Percentiles rank a stretch among this genome's conserved stretches.
Conservation (phyloP, 805 yeast genomes). For the Cyberlindnera maritima region DNA sequence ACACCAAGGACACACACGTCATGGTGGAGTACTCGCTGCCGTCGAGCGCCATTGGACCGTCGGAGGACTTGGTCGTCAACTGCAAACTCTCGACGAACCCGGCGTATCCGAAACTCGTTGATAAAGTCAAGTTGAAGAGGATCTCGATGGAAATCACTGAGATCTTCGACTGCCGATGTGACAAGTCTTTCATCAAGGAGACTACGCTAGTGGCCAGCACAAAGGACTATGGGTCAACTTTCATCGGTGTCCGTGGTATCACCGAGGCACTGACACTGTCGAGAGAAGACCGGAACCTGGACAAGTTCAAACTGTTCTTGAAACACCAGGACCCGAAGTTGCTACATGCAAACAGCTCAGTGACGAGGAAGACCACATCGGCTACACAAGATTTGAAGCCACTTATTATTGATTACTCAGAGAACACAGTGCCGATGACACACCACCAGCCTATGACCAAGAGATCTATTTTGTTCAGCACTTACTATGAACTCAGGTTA, state of each 20-base stretch:
- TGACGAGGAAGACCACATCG: slow-evolving; percentile 16
- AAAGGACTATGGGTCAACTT: slow-evolving; percentile 10
- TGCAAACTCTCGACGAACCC: slow-evolving; percentile 38
- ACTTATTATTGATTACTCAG: slow-evolving; percentile 23
- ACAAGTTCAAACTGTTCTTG: slow-evolving; percentile 28
- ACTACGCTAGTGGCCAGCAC: slow-evolving; percentile 32
- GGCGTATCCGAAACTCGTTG: slow-evolving; percentile 11
- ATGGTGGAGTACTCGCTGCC: slow-evolving; percentile 46
- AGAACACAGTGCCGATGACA: slow-evolving; percentile 31
- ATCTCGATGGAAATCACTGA: slow-evolving; percentile 51
- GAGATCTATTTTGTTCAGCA: slow-evolving; percentile 47
- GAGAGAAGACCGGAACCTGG: slow-evolving; percentile 22
- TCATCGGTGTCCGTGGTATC: slow-evolving; percentile 17
- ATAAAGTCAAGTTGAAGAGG: slow-evolving; percentile 39
- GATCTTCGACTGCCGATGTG: slow-evolving; percentile 39
- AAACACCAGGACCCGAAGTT: slow-evolving; percentile 32
- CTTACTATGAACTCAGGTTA: slow-evolving; percentile 46
- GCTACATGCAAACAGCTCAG: slow-evolving; percentile 16
- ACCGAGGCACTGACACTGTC: slow-evolving; percentile 24
- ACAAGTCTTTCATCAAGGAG: slow-evolving; percentile 45
- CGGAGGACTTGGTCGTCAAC: slow-evolving; percentile 42
- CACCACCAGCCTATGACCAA: slow-evolving; percentile 50
- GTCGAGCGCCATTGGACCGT: slow-evolving; percentile 56
- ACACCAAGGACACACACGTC: slow-evolving; percentile 48
- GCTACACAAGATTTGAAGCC: slow-evolving; percentile 28